Percentiles rank a stretch among this genome's conserved stretches.
phyloP scores from a whole-genome alignment of 2,329 filamentous ascomycete genomes.

The Colletotrichum agaves region DNA sequence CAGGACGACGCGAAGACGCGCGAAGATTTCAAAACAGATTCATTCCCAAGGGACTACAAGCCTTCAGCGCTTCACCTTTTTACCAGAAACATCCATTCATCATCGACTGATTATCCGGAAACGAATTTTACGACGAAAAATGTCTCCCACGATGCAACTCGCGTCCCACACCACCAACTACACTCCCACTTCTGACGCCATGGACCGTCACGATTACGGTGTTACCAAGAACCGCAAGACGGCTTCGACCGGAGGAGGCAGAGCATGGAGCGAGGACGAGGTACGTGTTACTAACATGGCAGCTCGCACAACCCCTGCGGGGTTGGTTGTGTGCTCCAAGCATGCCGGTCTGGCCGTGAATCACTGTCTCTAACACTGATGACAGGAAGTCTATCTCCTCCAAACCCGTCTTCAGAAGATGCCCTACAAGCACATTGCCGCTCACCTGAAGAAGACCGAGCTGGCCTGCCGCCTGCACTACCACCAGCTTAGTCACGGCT shows the following conservation, averaged over 20 bases:
- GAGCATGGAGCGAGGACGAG: constrained; percentile 89
- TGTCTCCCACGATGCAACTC: constrained; percentile 64
- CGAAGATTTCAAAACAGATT: constrained; percentile 16
- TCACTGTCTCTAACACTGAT: constrained; percentile 10
- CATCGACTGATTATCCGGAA: constrained; percentile 40
- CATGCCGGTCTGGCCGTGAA: neutral
- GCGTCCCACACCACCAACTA: constrained; percentile 57
- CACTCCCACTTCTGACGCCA: constrained; percentile 62
- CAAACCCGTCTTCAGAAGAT: constrained; percentile 88
- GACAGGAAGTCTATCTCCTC: constrained; percentile 82
- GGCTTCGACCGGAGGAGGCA: constrained; percentile 77
- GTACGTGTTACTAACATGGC: constrained; percentile 56
- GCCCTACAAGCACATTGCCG: constrained; percentile 90
- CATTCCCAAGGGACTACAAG: constrained; percentile 19
- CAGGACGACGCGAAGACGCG: constrained; percentile 32
- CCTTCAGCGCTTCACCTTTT: constrained; percentile 25
- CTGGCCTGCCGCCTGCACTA: constrained; percentile 88
- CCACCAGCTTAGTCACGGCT: constrained; percentile 85
- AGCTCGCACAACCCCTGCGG: neutral
- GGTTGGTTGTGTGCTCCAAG: constrained; percentile 17
- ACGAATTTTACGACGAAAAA: constrained; percentile 46
- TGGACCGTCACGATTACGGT: constrained; percentile 68
- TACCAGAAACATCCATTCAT: constrained; percentile 22
- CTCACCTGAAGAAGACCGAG: constrained; percentile 88
- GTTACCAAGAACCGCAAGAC: constrained; percentile 74